phyloP scores from a whole-genome alignment of 352 stramenopile species.

The Phytophthora parvispora region DNA sequence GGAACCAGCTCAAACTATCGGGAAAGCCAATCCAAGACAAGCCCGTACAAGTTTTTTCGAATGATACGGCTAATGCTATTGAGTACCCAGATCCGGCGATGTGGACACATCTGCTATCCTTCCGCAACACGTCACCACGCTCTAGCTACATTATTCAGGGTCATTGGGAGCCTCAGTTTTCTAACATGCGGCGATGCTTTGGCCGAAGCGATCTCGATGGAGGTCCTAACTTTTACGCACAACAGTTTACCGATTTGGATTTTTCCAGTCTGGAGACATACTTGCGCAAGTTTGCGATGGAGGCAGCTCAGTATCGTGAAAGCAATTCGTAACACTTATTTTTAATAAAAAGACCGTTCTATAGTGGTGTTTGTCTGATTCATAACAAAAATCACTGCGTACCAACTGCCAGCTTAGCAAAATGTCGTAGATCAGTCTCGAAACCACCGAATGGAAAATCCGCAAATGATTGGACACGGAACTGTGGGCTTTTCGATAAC shows the following conservation, averaged over 20 bases:
- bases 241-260: slow-evolving; percentile 11
- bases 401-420: slow-evolving; percentile 15
- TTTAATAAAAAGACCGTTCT: too few relatives aligned
- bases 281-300: slow-evolving; percentile 8
- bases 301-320: slow-evolving; percentile 3
- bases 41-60: too few relatives aligned
- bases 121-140: slow-evolving; percentile 57
- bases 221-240: too few relatives aligned
- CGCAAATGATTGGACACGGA: slow-evolving; percentile 12
- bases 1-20: slow-evolving; percentile 58
- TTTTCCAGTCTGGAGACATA: slow-evolving; percentile 9
- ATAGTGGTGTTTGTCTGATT: not conserved
- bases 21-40: slow-evolving; percentile 26
- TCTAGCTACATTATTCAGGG: too few relatives aligned
- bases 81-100: slow-evolving; percentile 63
- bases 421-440: slow-evolving; percentile 16
- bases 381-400: not conserved
- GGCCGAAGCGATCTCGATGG: too few relatives aligned
- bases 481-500: slow-evolving; percentile 20
- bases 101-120: slow-evolving; percentile 74
- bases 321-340: not conserved
- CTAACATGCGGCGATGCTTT: too few relatives aligned
- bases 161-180: too few relatives aligned
- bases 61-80: too few relatives aligned
- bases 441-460: slow-evolving; percentile 10